These are phyloP conservation scores for Mycena leptocephala DNA, from an alignment of 768 basidiomycete genomes.

Conservation along the genomic window DNA sequence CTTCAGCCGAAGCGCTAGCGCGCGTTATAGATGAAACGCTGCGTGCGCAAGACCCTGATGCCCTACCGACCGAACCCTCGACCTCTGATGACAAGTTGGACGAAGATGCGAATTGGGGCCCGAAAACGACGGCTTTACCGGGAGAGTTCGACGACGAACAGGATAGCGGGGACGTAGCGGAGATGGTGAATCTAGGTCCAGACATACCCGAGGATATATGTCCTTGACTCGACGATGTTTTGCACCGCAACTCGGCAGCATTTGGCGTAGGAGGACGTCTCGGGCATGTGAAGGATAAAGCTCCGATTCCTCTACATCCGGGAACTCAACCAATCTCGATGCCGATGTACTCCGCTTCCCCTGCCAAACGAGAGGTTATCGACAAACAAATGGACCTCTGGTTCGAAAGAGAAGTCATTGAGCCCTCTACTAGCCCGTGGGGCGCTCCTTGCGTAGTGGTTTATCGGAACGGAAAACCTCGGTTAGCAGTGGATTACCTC, in stretches of 20 bases:
- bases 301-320: conserved; percentile 26
- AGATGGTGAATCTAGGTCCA: not conserved
- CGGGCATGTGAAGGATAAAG: conserved; percentile 10
- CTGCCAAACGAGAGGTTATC: conserved; percentile 35
- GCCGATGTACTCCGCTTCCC: conserved; percentile 43
- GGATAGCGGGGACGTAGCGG: not conserved
- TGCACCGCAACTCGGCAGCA: not conserved
- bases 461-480: conserved; percentile 54
- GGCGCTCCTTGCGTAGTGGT: conserved; percentile 46
- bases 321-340: conserved; percentile 37
- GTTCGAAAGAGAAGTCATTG: no score
- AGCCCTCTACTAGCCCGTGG: conserved; percentile 45
- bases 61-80: not conserved
- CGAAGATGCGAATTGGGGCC: not conserved
- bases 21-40: not conserved
- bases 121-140: not conserved
- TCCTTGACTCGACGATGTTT: not conserved
- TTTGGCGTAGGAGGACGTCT: not conserved
- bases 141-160: not conserved
- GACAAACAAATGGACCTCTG: no score
- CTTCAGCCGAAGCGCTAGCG: not conserved
- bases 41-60: not conserved
- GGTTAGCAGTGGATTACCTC: conserved; percentile 52
- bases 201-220: not conserved
- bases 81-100: not conserved